phyloP scores from a whole-genome alignment of 148 eudicot species.

The Vaccinium vitisidaea region DNA sequence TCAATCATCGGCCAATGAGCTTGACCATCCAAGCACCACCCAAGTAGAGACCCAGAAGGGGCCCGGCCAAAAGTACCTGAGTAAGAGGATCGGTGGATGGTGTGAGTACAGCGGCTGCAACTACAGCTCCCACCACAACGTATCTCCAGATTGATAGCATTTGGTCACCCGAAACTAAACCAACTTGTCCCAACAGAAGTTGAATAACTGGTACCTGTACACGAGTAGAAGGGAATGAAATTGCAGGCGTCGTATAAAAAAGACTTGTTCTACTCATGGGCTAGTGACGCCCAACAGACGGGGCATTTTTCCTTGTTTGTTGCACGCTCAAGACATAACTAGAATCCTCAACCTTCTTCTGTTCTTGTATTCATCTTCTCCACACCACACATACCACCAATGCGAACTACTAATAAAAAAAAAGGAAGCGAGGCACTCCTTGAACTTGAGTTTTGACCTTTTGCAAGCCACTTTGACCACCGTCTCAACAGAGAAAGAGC shows the following conservation, averaged over 20 bases:
- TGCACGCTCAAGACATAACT: not conserved
- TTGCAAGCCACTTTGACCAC: not conserved
- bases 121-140: constrained; percentile 92
- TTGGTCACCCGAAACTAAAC: constrained; percentile 84
- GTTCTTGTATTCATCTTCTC: not conserved
- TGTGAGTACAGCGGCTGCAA: constrained; percentile 93
- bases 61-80: constrained; percentile 89
- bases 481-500: not conserved
- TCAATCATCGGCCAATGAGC: constrained; percentile 55
- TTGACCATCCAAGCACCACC: constrained; percentile 95
- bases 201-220: constrained; percentile 90
- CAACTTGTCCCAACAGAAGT: constrained; percentile 83
- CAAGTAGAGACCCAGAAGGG: constrained; percentile 90
- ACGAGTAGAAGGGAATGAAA: not conserved
- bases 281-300: not conserved
- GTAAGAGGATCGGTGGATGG: constrained; percentile 98
- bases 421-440: not conserved
- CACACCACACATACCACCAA: not conserved
- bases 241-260: not conserved
- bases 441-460: not conserved
- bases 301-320: not conserved
- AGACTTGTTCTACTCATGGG: not conserved
- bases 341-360: not conserved
- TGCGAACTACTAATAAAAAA: too few species aligned
- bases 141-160: constrained; percentile 99